Conservation (phyloP, 805 yeast genomes). For the Myxozyma sirexii region DNA sequence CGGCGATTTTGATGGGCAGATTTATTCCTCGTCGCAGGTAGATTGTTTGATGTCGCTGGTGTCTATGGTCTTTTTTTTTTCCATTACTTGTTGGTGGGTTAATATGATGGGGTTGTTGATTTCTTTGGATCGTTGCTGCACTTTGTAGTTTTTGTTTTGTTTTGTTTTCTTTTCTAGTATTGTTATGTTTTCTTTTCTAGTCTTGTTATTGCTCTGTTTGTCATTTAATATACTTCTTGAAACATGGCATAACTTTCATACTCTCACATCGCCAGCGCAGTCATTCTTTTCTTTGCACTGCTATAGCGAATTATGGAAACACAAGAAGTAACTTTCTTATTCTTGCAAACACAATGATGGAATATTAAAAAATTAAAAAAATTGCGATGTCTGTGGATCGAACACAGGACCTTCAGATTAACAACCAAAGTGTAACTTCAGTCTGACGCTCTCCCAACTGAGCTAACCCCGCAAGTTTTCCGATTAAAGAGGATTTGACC, state of each 20-base stretch:
- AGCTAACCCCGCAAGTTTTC: conserved; percentile 18
- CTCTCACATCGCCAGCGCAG: no score
- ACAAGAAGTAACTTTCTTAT: no score
- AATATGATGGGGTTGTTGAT: conserved; percentile 4
- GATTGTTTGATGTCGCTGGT: neutral
- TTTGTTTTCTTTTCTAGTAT: no score
- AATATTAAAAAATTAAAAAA: no score
- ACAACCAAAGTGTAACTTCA: conserved; percentile 23
- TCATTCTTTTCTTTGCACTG: no score
- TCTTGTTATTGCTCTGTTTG: neutral
- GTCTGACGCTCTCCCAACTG: conserved; percentile 29
- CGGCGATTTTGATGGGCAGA: conserved; percentile 28
- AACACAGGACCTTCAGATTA: conserved; percentile 85
- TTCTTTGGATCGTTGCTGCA: neutral
- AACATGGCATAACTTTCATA: no score
- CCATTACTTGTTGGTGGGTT: neutral
- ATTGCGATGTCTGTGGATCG: conserved; percentile 68
- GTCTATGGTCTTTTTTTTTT: neutral
- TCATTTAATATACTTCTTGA: no score
- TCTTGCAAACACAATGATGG: no score
- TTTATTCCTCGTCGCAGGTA: conserved; percentile 27
- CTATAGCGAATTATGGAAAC: no score
- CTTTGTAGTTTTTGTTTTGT: neutral
- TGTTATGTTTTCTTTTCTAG: neutral
- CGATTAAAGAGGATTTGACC: no score